Conservation (phyloP, 805 yeast genomes). For the Barnettozyma californica region DNA sequence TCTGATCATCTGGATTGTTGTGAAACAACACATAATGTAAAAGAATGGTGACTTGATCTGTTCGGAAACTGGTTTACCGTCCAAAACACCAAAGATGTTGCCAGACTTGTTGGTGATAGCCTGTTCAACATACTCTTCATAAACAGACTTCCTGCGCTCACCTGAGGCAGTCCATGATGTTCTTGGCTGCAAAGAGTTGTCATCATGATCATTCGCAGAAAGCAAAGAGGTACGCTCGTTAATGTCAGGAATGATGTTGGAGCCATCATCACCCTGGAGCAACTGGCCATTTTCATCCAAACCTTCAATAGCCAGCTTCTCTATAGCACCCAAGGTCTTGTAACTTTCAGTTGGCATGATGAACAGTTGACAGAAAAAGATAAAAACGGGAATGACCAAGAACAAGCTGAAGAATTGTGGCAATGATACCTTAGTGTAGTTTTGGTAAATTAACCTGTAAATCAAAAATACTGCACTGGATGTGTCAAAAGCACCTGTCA, state of each 20-base stretch:
- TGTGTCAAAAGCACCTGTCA: conserved; percentile 93
- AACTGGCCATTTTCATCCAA: conserved; percentile 64
- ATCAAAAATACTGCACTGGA: conserved; percentile 82
- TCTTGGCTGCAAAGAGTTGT: conserved; percentile 5
- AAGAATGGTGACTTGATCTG: conserved; percentile 68
- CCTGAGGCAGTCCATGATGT: conserved; percentile 20
- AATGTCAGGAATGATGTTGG: conserved; percentile 42
- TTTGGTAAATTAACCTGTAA: conserved; percentile 63
- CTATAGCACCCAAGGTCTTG: conserved; percentile 63
- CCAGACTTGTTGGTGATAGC: conserved; percentile 49
- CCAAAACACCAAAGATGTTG: conserved; percentile 68
- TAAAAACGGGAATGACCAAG: conserved; percentile 72
- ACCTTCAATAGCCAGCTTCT: conserved; percentile 67
- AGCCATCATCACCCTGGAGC: conserved; percentile 31
- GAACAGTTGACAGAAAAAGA: conserved; percentile 63
- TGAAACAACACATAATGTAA: conserved; percentile 66
- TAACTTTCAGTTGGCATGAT: conserved; percentile 80
- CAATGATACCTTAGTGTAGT: conserved; percentile 33
- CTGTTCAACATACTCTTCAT: conserved; percentile 61
- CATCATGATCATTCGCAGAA: conserved; percentile 10
- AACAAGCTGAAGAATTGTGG: conserved; percentile 60
- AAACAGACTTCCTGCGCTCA: conserved; percentile 46
- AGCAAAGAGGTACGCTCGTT: conserved; percentile 31
- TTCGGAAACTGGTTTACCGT: conserved; percentile 46
- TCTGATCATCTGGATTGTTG: conserved; percentile 85